Percentiles rank a stretch among this genome's conserved stretches.
Conservation (phyloP, 768 basidiomycete genomes). For the Kwoniella heveanensis region DNA sequence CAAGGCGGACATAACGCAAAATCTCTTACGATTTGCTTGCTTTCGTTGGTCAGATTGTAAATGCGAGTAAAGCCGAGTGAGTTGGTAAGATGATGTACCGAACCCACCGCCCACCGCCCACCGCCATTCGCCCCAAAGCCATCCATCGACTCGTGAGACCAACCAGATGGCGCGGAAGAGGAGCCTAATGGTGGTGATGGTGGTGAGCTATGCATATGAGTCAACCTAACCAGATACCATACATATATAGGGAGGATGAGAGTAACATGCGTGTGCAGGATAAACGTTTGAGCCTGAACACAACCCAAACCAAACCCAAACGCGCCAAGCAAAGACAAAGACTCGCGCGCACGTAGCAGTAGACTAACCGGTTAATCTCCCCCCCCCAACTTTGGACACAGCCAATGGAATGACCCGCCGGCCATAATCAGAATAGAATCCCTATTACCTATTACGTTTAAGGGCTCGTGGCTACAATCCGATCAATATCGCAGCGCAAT, state of each 20-base stretch:
- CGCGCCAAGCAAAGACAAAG: neutral
- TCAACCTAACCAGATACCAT: neutral
- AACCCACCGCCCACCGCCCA: too few relatives aligned
- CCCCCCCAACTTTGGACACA: neutral
- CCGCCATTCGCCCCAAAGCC: too few relatives aligned
- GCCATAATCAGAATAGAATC: neutral
- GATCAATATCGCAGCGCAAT: too few relatives aligned
- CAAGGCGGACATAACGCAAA: too few relatives aligned
- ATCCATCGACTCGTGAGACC: too few relatives aligned
- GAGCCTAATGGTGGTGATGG: neutral
- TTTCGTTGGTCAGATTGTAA: neutral
- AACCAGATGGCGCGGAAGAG: too few relatives aligned
- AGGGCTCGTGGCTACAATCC: neutral
- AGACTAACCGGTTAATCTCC: neutral
- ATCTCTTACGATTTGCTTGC: too few relatives aligned
- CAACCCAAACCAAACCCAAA: too few relatives aligned
- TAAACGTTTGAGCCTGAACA: too few relatives aligned
- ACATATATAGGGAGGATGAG: too few relatives aligned
- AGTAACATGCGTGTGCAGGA: too few relatives aligned
- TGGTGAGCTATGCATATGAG: neutral
- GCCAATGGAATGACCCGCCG: neutral
- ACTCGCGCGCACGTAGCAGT: too few relatives aligned
- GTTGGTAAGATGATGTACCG: neutral
- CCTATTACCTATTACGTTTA: neutral
- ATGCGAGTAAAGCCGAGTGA: conserved; percentile 1